phyloP scores from a whole-genome alignment of 805 yeast species.

The Pichia manshurica region DNA sequence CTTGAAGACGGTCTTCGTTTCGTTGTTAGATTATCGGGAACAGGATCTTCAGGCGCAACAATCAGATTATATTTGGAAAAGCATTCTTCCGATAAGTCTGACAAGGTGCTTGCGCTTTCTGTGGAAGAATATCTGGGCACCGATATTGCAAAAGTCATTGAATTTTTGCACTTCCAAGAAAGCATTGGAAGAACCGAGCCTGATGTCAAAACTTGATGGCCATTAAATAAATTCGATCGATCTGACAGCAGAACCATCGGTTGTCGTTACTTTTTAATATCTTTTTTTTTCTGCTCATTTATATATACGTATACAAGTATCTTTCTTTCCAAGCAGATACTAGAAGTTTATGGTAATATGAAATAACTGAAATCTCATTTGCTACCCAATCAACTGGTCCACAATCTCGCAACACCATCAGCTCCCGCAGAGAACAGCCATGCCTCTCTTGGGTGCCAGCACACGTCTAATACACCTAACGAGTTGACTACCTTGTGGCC shows the following conservation, averaged over 20 bases:
- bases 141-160: constrained; percentile 58
- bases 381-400: constrained; percentile 67
- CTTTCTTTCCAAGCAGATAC: background rate
- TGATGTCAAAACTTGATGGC: constrained; percentile 67
- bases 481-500: constrained; percentile 80
- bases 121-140: constrained; percentile 66
- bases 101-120: constrained; percentile 35
- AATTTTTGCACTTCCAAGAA: constrained; percentile 66
- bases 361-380: background rate
- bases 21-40: constrained; percentile 88
- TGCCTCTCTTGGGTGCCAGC: constrained; percentile 98
- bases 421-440: constrained; percentile 98
- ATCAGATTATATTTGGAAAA: constrained; percentile 87
- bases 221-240: too few relatives aligned
- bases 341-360: background rate
- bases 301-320: background rate
- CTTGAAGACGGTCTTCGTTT: constrained; percentile 77
- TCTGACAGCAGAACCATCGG: too few relatives aligned
- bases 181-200: constrained; percentile 79
- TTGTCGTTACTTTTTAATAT: background rate
- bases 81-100: constrained; percentile 56
- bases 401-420: constrained; percentile 88
- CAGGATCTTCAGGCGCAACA: constrained; percentile 97
- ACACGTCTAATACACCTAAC: constrained; percentile 79
- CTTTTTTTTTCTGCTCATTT: background rate